Evolutionary conservation across 805 yeast genomes (phyloP), one percentile per base, ranked within the genome.

Genomic region (Candida corydali): DNA sequence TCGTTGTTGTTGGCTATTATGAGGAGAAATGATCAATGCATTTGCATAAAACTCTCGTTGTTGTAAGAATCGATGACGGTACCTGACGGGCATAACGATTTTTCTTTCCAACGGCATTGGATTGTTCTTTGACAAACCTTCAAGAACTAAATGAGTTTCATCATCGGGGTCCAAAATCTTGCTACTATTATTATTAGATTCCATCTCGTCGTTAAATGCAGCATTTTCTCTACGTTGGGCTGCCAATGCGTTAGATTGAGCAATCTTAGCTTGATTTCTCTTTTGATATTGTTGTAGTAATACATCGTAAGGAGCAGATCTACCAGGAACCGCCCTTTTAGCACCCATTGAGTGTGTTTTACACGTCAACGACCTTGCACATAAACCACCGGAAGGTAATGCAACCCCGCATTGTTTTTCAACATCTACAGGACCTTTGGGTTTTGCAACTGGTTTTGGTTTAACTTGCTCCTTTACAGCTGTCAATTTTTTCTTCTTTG

Each of bases 321-420:
- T 74, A 8, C 98, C 98, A 12, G 78, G 80, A 15, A 93, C 98
- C 1, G 96, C 89, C 49, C 98, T 76, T 52, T 93, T 93, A 18
- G 97, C 96, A 23, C 97, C 97, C 96, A 93, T 89, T 1, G 98
- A 86, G 61, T 93, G 98, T 0, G 97, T 88, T 56, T 93, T 93
- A 71, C 98, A 93, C 0, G 98, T 93, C 42, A 93, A 69, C 0
- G 97, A 88, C 34, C 98, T 73, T 4, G 97, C 97, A 69, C 98
- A 93, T 48, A 80, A 82, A 0, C 94, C 95, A n/a, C 97, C 98
- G 46, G 82, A 84, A 0, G 96, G 88, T 42, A 93, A 65, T 5
- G 86, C 84, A 9, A 93, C 98, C 59, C 98, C 98, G 70, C 98
- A 93, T 61, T 93, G 98, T 46, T 77, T 78, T 53, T 88, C 95